Conservation (phyloP, 2,329 filamentous ascomycete species). For the Dothideomycetes sp. region DNA sequence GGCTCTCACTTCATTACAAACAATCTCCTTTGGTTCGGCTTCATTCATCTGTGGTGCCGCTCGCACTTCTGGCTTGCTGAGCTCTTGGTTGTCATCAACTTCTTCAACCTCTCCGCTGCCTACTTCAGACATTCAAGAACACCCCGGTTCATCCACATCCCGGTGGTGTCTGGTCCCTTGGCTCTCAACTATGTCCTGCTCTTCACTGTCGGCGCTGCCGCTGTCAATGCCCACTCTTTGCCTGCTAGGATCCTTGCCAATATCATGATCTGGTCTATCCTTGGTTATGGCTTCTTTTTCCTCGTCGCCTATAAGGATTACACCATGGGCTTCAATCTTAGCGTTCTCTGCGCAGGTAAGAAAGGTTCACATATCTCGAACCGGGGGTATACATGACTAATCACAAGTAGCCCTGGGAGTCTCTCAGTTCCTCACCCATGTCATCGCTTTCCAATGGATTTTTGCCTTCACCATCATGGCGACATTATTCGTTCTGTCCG, state of each 20-base stretch:
- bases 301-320: conserved; percentile 63
- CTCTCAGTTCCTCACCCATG: conserved; percentile 54
- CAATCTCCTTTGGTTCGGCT: conserved; percentile 74
- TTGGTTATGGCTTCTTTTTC: conserved; percentile 70
- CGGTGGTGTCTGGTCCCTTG: conserved; percentile 66
- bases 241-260: conserved; percentile 75
- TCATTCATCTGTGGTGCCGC: conserved; percentile 74
- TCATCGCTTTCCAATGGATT: conserved; percentile 82
- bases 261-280: conserved; percentile 76
- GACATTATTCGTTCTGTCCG: conserved; percentile 59
- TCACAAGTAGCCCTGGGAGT: conserved; percentile 57
- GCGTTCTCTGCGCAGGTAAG: conserved; percentile 60
- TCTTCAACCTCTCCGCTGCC: conserved; percentile 66
- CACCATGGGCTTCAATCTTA: conserved; percentile 71
- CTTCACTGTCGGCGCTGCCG: conserved; percentile 82
- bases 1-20: conserved; percentile 77
- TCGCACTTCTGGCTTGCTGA: conserved; percentile 67
- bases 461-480: conserved; percentile 80
- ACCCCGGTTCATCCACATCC: conserved; percentile 65
- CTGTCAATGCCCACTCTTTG: conserved; percentile 58
- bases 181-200: conserved; percentile 80
- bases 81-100: conserved; percentile 68
- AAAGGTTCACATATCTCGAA: too few relatives aligned
- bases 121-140: conserved; percentile 62
- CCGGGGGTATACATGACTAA: not conserved